Evolutionary conservation across 306 rosid genomes (phyloP), one percentile per base, ranked within the genome.

Genomic region (Cyclanthera cordifolia): DNA sequence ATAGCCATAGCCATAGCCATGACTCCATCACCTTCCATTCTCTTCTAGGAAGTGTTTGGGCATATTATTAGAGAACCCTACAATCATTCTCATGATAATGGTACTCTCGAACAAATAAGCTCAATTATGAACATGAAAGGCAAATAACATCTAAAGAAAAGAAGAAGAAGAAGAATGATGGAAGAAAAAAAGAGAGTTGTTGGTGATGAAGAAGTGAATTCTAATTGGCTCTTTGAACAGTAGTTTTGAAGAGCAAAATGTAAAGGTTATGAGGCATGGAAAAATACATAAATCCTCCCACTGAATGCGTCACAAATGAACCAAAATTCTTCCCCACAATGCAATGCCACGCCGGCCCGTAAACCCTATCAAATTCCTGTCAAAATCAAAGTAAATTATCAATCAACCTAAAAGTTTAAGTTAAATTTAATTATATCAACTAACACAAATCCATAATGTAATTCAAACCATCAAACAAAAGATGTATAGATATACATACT

Each of bases 291-390:
- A 94, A 94, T 15, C 97, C 95, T 51, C 96, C 96, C 64, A 85
- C 91, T 2, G 97, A 90, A 79, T 94, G 99, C 2, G 99, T 94
- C 64, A 94, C 99, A 80, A 88, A 94, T 20, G 99, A 94, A 48
- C 99, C 99, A 86, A 94, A 94, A 77, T 96, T 85, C 60, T 84
- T 82, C 79, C 99, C 99, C 49, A 94, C 99, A 72, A 93, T 87
- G 67, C 99, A 87, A 67, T 93, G 99, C 99, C 99, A 94, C 52
- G 96, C 97, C 53, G 97, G 96, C 61, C 99, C 99, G 82, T 94
- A 94, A 34, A 82, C 85, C 78, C 84, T 90, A 76, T 94, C 99
- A 80, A 94, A 94, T 81, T 94, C 97, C 99, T 90, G 97, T 82
- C 65, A 30, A 78, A 54, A 41, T 55, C 66, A 55, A n/a, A n/a